Evolutionary conservation across 2,329 filamentous ascomycete species (phyloP), one percentile per base, ranked within the genome.

Genomic region (Alternaria panax): DNA sequence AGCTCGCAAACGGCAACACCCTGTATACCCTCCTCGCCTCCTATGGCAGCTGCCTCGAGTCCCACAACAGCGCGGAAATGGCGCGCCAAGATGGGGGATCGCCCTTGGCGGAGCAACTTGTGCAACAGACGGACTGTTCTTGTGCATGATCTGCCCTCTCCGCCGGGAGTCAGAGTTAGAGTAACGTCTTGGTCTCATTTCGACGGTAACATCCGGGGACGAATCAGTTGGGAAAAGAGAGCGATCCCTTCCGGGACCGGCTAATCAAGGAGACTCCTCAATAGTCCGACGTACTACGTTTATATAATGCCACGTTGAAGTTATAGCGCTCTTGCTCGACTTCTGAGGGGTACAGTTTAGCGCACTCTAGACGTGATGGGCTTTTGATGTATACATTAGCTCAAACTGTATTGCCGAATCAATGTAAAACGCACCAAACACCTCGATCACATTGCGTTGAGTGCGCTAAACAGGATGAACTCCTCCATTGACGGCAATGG

Each of bases 81-180:
- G 55, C 60, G 43, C 27, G 67, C 66, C 66, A 70, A 68, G 67
- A 34, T 24, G 30, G 32, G 57, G 40, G 59, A 67, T 68, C 66
- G 59, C 18, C 34, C 67, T 70, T 68, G 66, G 67, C 67, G 24
- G 51, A 52, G 32, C 48, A 52, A 28, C 56, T 46, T 63, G 63
- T 68, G 52, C 58, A 28, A 64, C 56, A 22, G 43, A 36, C 46
- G 24, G 42, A 38, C 40, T 42, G 40, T 34, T 51, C 53, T 48
- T 34, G 60, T 67, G 58, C 54, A 59, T 60, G 57, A 65, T 64
- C 59, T 30, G 47, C 61, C 54, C 59, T 54, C 25, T 61, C 51
- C 51, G 41, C 57, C 42, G 51, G 57, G 25, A 27, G 24, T 18
- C 16, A 27, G 25, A 30, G 38, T 54, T 43, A 27, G 51, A 30